Conservation (phyloP, 108 stramenopile species). For the Schizochytrium sp. region DNA sequence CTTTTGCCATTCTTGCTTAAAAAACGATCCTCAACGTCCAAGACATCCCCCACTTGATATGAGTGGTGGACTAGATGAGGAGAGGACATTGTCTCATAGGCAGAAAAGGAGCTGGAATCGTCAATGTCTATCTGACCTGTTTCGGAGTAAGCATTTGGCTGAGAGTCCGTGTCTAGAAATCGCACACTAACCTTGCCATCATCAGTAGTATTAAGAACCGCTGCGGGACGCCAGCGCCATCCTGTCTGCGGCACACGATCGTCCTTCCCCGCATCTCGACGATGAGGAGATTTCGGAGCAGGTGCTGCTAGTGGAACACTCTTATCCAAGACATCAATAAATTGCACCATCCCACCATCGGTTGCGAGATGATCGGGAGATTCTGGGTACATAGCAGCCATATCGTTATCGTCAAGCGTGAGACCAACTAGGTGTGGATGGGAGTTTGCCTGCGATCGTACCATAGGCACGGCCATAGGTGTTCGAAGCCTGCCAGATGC, state of each 20-base stretch:
- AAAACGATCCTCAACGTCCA: slow-evolving; percentile 41
- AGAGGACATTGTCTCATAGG: slow-evolving; percentile 47
- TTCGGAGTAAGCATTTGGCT: not conserved
- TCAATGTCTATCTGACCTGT: not conserved
- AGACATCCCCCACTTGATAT: not conserved
- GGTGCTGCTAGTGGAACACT: not conserved
- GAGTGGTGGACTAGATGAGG: not conserved
- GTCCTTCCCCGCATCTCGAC: not conserved
- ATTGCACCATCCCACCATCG: slow-evolving; percentile 22
- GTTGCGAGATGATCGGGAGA: not conserved
- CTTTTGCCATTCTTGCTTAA: not conserved
- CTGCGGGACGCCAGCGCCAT: slow-evolving; percentile 43
- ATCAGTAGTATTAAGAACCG: slow-evolving; percentile 2
- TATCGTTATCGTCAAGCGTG: not conserved
- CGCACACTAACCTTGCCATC: not conserved
- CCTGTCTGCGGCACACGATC: not conserved
- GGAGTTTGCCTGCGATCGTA: no score
- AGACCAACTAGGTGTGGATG: not conserved
- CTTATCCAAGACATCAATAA: slow-evolving; percentile 19
- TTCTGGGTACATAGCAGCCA: not conserved
- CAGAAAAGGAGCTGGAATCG: not conserved
- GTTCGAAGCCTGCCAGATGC: not conserved
- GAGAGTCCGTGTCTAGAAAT: not conserved
- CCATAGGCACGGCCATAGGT: no score
- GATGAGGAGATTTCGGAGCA: not conserved